Conservation (phyloP, 371 early-diverging fungal species). For the Lichtheimia hyalospora region DNA sequence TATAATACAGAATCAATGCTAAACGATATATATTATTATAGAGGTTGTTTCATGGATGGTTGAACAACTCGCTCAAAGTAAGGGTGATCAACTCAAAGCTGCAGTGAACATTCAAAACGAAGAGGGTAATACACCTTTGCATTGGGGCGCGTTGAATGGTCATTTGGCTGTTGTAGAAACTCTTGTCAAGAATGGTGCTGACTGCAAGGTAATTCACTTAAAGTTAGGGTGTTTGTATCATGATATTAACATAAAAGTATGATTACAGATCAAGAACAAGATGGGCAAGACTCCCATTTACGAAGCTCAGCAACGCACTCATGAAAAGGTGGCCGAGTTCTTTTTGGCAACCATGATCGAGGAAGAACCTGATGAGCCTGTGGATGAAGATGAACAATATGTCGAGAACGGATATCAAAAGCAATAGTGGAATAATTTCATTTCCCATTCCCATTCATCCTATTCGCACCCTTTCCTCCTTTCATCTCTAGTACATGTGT, state of each 20-base stretch:
- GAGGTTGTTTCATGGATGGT: constrained; percentile 59
- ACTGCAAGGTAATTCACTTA: constrained; percentile 73
- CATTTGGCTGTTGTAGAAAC: constrained; percentile 64
- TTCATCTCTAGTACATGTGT: no score
- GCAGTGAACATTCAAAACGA: constrained; percentile 63
- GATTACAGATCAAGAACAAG: constrained; percentile 59
- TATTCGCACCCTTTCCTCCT: no score
- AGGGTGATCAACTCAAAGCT: constrained; percentile 20
- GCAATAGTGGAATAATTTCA: background rate
- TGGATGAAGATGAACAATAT: constrained; percentile 49
- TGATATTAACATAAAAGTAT: no score
- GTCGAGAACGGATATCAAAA: constrained; percentile 38
- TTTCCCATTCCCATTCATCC: no score
- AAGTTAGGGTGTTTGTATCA: background rate
- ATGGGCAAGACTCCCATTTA: constrained; percentile 60
- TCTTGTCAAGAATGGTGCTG: constrained; percentile 59
- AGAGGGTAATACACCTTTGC: constrained; percentile 81
- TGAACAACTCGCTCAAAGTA: constrained; percentile 28
- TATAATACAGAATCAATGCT: background rate
- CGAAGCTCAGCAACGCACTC: constrained; percentile 66
- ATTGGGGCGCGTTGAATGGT: constrained; percentile 90
- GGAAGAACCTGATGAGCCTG: constrained; percentile 51
- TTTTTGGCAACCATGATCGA: constrained; percentile 60
- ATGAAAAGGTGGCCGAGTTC: constrained; percentile 67
- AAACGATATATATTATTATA: constrained; percentile 14